Evolutionary conservation across 2,329 filamentous ascomycete genomes (phyloP), one percentile per base, ranked within the genome.

Genomic region (Phaeosphaeriaceae sp.): DNA sequence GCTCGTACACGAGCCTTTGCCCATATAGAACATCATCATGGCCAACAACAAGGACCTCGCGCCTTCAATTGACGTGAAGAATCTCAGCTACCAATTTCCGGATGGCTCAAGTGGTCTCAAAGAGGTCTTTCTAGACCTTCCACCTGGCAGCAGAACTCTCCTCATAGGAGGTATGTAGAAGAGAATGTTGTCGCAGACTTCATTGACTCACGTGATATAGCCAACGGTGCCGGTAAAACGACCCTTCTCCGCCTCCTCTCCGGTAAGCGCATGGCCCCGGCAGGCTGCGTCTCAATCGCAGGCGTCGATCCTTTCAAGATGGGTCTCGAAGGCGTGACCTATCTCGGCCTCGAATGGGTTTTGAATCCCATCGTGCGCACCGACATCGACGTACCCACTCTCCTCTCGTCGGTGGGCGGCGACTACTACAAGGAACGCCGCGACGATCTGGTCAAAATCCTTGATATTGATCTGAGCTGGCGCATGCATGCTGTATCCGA

Each of bases 311-410:
- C 95, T 9, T 99, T 99, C 86, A 91, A 92, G 77, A 86, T 93
- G 35, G 88, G 90, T 11, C 88, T 97, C 26, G 92, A 97, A 80
- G 95, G 95, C 62, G 94, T 99, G 30, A 98, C 94, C 22, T 99
- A 99, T 79, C 90, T 99, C 8, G 95, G 95, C 0, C 88, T 97
- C 0, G 95, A 99, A 83, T 99, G 95, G 95, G 95, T 98, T 2
- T 86, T 99, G 10, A 98, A 98, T 82, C 92, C 92, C 50, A 97
- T 98, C 71, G 95, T 98, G 49, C 91, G 94, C 52, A 96, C 91
- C 28, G 95, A 99, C 79, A 97, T 99, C 68, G 93, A 92, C 59
- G 94, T 99, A 3, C 86, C 86, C 3, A 94, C 96, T 66, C 87
- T 99, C 6, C 88, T 99, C 24, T 82, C 88, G 50, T 93, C 89